phyloP scores from a whole-genome alignment of 2,329 filamentous ascomycete species.

The Colletotrichum aenigma region DNA sequence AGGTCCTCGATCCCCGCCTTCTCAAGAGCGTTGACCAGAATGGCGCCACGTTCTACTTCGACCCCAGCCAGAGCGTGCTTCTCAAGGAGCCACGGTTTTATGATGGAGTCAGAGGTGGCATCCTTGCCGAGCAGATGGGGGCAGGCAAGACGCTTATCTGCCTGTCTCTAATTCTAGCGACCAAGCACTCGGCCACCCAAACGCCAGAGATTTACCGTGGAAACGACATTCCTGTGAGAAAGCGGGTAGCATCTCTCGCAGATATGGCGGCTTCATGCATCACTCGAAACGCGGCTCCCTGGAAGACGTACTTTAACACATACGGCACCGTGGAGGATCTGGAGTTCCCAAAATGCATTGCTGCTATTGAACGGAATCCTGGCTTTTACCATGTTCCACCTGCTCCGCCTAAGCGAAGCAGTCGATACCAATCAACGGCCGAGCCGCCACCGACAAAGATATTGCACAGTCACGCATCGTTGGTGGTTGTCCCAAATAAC shows the following conservation, averaged over 20 bases:
- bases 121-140: constrained; percentile 82
- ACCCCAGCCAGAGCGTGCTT: constrained; percentile 66
- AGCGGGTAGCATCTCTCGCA: constrained; percentile 64
- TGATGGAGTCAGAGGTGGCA: constrained; percentile 76
- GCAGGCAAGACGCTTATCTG: constrained; percentile 89
- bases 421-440: constrained; percentile 32
- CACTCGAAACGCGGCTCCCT: constrained; percentile 71
- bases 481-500: constrained; percentile 84
- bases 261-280: constrained; percentile 78
- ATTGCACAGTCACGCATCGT: constrained; percentile 69
- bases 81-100: constrained; percentile 73
- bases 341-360: constrained; percentile 58
- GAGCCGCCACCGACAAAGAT: constrained; percentile 54
- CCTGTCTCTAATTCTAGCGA: constrained; percentile 77
- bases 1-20: constrained; percentile 76
- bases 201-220: constrained; percentile 66
- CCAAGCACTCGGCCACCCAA: constrained; percentile 68
- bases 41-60: constrained; percentile 71
- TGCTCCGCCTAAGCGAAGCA: constrained; percentile 34
- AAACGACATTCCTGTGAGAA: constrained; percentile 40
- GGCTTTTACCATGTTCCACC: constrained; percentile 63
- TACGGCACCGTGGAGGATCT: constrained; percentile 48
- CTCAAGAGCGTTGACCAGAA: constrained; percentile 63
- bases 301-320: constrained; percentile 67
- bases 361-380: constrained; percentile 60